Base-by-base conservation (phyloP, 768 basidiomycete genomes). In the Psilocybe sp. region DNA sequence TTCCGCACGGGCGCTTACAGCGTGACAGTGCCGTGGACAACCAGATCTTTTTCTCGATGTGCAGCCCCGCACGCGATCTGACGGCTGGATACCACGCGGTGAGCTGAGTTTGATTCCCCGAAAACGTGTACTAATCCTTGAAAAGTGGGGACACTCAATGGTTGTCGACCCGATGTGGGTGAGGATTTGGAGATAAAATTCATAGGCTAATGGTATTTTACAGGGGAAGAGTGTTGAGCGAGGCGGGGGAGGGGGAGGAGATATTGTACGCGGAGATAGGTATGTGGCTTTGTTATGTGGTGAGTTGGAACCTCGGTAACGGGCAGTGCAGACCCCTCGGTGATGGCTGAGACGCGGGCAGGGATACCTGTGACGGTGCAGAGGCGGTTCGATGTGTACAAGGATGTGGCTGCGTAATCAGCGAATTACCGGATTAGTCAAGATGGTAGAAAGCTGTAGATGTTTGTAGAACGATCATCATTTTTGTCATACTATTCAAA, bases 1-100 rank as follows among this genome's bases (percentile, higher is more conserved):
- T 34, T 35, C 49, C n/a, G 20, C 31, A 42, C 23, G 35, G 16
- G 31, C 46, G 31, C 19, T 45, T 46, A 44, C 45, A 11, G 45
- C 9, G 47, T n/a, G 55, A 16, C 59, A 94, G 95, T 50, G 97
- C 97, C 5, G 81, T 94, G 18, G 97, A 99, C 64, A 98, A 98
- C 61, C 95, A 98, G 68, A 81, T 98, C n/a, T 99, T 81, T 70
- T 82, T 98, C 54, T 79, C 89, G 1, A 96, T 95, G 92, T 96
- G 93, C 63, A 97, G 93, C 49, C 94, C 95, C 28, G 96, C 97
- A 2, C 80, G 95, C 18, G 87, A 96, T 56, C 61, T 87, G 57
- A 81, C 70, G 9, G 89, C 92, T 15, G 77, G 77, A 13, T 98
- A 98, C 66, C 92, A 97, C 62, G 93, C 96, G 49, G 89, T 92